Base-by-base conservation (phyloP, 2,329 filamentous ascomycete genomes). In the Blastomyces emzantsi region DNA sequence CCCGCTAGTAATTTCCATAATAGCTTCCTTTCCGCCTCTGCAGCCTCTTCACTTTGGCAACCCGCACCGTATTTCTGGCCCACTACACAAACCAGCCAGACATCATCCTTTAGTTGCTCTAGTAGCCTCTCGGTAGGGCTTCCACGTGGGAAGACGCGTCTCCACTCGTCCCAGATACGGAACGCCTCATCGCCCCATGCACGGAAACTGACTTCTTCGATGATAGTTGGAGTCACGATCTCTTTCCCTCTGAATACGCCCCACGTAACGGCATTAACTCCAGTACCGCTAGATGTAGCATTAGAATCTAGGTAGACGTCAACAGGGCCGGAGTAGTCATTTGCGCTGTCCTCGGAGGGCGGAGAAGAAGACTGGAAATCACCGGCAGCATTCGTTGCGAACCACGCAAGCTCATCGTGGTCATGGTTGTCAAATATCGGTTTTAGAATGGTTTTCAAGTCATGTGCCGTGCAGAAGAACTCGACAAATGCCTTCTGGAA, bases 401-500 rank as follows among this genome's bases (percentile, higher is more conserved):
- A 97, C 82, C 90, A 99, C 68, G 89, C 91, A 47, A 97, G 83
- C 60, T 85, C 82, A 52, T 87, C 85, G 59, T 85, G 81, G 62
- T 85, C 85, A 45, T 83, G 77, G 13, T 77, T 78, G 61, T 76
- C 73, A 55, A 97, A 83, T 64, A 85, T 83, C 3, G 82, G 80
- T 67, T 84, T 83, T 41, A 99, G 81, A 1, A 74, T 71, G 4
- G 68, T 74, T 19, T 78, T 75, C 87, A 92, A 97, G 73, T 93
- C 90, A 0, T 82, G 75, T 0, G 81, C 78, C 0, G 92, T 87
- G 64, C 96, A 79, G 81, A 99, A 99, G 78, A 97, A 91, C 75
- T 99, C 94, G 61, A 99, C 92, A 75, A 99, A 99, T 0, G 93
- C 89, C 77, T 97, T 99, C 73, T 99, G 94, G 80, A 97, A 99